Evolutionary conservation across 306 rosid species (phyloP).

Genomic region (Potentilla sterilis): DNA sequence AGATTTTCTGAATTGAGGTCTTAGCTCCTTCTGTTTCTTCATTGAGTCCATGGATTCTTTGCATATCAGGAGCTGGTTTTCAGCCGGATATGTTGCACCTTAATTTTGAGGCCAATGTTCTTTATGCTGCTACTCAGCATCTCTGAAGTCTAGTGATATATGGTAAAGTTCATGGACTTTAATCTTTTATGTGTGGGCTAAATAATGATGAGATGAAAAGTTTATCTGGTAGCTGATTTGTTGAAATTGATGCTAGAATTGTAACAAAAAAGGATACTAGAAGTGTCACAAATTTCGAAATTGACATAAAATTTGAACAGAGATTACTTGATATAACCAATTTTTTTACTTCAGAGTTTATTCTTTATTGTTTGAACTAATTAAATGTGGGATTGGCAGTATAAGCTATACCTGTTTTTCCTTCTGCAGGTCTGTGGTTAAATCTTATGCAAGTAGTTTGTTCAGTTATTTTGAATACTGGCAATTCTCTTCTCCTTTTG

Average conservation of each 20-base stretch:
- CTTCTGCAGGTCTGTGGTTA: no score
- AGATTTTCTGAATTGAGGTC: slow-evolving; percentile 52
- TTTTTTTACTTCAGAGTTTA: not conserved
- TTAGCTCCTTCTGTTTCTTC: slow-evolving; percentile 27
- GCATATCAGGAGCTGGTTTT: not conserved
- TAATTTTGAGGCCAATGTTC: not conserved
- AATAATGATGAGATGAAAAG: not conserved
- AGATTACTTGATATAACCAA: no score
- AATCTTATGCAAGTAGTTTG: not conserved
- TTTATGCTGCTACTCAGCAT: not conserved
- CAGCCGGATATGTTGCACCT: not conserved
- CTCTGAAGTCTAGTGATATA: not conserved
- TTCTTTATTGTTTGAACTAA: not conserved
- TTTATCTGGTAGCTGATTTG: not conserved
- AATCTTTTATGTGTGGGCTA: not conserved
- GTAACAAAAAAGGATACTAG: not conserved
- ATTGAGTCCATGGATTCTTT: not conserved
- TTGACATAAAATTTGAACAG: not conserved
- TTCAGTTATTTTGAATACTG: not conserved
- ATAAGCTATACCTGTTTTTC: not conserved
- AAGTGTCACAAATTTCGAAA: not conserved
- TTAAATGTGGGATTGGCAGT: not conserved
- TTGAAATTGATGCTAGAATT: no score
- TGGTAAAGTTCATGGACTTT: not conserved
- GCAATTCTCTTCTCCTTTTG: not conserved